Evolutionary conservation across 176 grass and related monocot genomes (phyloP).

Genomic region (Phoenix dactylifera): DNA sequence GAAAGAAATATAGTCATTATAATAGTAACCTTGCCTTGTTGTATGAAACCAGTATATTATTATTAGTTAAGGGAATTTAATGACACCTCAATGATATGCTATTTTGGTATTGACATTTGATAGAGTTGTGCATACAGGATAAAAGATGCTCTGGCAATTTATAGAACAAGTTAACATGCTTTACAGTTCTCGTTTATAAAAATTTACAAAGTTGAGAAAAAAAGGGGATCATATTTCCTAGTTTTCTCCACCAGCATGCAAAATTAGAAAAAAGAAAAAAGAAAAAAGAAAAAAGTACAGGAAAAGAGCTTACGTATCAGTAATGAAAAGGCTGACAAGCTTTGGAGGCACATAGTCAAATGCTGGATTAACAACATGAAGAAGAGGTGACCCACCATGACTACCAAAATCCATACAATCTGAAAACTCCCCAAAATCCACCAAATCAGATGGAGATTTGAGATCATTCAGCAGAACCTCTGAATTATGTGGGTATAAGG

Average conservation of each 20-base stretch:
- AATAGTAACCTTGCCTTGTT: too few relatives aligned
- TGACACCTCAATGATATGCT: too few relatives aligned
- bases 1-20: too few relatives aligned
- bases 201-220: too few relatives aligned
- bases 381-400: constrained; percentile 50
- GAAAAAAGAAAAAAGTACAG: background rate
- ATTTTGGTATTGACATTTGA: too few relatives aligned
- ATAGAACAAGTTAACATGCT: too few relatives aligned
- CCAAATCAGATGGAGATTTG: constrained; percentile 83
- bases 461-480: constrained; percentile 87
- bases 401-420: constrained; percentile 82
- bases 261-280: background rate
- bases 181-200: too few relatives aligned
- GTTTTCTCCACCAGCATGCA: background rate
- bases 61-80: too few relatives aligned
- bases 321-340: constrained; percentile 91
- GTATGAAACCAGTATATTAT: too few relatives aligned
- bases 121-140: too few relatives aligned
- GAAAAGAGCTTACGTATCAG: constrained; percentile 65
- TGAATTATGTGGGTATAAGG: constrained; percentile 88
- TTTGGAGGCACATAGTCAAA: constrained; percentile 95
- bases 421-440: constrained; percentile 92
- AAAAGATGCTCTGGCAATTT: too few relatives aligned
- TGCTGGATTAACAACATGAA: constrained; percentile 86
- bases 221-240: too few relatives aligned